Base-by-base conservation (phyloP, 306 rosid species). In the Trichosanthes truncata region DNA sequence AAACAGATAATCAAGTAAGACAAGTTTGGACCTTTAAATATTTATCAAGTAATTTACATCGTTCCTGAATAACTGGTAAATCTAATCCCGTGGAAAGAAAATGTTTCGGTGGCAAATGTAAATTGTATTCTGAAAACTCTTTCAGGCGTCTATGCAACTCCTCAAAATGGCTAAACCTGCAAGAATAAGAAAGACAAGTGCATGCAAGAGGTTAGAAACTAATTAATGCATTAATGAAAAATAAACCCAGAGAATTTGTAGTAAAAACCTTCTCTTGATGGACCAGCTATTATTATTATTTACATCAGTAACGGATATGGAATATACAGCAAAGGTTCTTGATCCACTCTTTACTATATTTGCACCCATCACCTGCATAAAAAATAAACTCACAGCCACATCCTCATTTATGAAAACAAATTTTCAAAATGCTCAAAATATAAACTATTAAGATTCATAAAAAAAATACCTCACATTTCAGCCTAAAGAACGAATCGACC, bases 91-190 rank as follows among this genome's bases (percentile, higher is more conserved):
- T 87, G 73, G 99, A 96, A 33, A 96, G 93, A 83, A 96, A 93
- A 89, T 93, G 99, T 81, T 96, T 96, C 9, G 99, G 99, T 35
- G 99, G 99, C 89, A 96, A 87, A 82, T 93, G 94, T 85, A 96
- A 97, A 76, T 88, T 85, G 86, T 96, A 96, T 89, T 90, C 94
- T 3, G 94, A 86, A 86, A 91, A 96, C 86, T 89, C 97, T 88
- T 96, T 96, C 66, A 96, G 87, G 66, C 94, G 96, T 73, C 96
- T 89, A 85, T 93, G 99, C 77, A 96, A 89, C 90, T 96, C 99
- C 91, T 96, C 99, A 88, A 96, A 96, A 87, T 96, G 99, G 57
- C 99, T 92, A 88, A 96, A 96, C 91, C 99, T 96, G 62, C 26
- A 49, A 65, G 77, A 86, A 72, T 17, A 68, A 36, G 63, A 52